These are phyloP conservation scores for Quercus lobata DNA, from an alignment of 331 rosid genomes.

Conservation along the genomic window DNA sequence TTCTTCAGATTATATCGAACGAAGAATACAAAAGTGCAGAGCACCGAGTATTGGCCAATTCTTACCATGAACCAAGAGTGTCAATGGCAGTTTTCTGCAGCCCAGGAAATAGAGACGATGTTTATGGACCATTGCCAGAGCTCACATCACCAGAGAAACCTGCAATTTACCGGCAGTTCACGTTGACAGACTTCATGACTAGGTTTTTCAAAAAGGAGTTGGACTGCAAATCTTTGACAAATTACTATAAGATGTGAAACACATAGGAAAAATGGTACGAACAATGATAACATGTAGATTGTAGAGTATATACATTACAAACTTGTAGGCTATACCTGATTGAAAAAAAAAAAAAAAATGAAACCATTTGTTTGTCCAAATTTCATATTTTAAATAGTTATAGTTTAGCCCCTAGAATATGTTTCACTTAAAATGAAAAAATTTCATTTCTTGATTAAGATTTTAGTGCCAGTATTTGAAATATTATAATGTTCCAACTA, in stretches of 20 bases:
- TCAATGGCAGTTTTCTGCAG: slow-evolving; percentile 52
- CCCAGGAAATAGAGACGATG: slow-evolving; percentile 40
- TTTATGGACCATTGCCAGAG: slow-evolving; percentile 44
- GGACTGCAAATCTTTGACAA: slow-evolving; percentile 35
- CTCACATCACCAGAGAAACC: slow-evolving; percentile 24
- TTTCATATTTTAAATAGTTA: too few relatives aligned
- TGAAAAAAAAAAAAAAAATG: too few relatives aligned
- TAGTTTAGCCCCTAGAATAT: too few relatives aligned
- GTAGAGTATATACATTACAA: too few relatives aligned
- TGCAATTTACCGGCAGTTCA: slow-evolving; percentile 19
- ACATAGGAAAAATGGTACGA: too few relatives aligned
- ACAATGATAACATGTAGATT: too few relatives aligned
- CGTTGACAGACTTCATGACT: slow-evolving; percentile 21
- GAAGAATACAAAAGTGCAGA: slow-evolving; percentile 66
- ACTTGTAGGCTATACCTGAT: too few relatives aligned
- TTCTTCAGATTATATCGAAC: slow-evolving; percentile 47
- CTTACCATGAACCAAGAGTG: slow-evolving; percentile 39
- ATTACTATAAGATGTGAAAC: slow-evolving; percentile 15
- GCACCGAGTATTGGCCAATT: slow-evolving; percentile 74
- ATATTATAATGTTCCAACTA: too few relatives aligned
- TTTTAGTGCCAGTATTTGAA: too few relatives aligned
- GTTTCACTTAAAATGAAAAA: too few relatives aligned
- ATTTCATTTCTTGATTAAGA: too few relatives aligned
- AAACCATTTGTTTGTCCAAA: too few relatives aligned
- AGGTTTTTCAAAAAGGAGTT: slow-evolving; percentile 35